Base-by-base conservation (phyloP, 2,329 filamentous ascomycete genomes). In the Phialocephala sp. region DNA sequence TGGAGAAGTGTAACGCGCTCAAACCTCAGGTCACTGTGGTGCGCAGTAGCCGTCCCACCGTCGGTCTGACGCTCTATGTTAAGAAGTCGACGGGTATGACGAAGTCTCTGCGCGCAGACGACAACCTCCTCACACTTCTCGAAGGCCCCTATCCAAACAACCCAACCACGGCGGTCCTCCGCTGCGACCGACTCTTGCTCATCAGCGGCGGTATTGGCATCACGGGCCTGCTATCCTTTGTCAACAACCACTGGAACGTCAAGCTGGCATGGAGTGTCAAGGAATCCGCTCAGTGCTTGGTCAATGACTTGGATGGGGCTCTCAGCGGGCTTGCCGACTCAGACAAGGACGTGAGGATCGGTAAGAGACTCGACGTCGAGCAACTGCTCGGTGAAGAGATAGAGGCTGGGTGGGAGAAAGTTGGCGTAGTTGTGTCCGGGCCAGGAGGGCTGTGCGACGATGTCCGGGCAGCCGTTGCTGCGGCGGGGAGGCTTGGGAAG, bases 191-290 rank as follows among this genome's bases (percentile, higher is more conserved):
- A 0, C 61, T 84, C 1, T 65, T 85, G 9, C 76, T 80, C 56
- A 77, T 84, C 45, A 79, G 74, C 1, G 83, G 83, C 20, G 83
- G 82, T 9, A 80, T 84, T 35, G 82, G 82, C 52, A 81, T 85
- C 69, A 84, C 82, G 0, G 80, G 75, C 2, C 55, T 82, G 15
- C 66, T 84, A 0, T 76, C 79, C 2, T 77, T 75, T 58, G 45
- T 79, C 2, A 59, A 63, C 18, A 59, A 59, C 45, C 79, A 80
- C 62, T 55, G 63, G 20, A 81, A 79, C 63, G 65, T 77, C 6
- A 80, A 79, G 66, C 72, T 82, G 0, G 73, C 41, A 55, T 82
- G 78, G 77, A 77, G 76, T 59, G 69, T 80, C 9, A 76, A 74
- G 61, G 64, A 70, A 15, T 52, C 61, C 1, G 72, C 70, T 1